Conservation (phyloP, 2,329 filamentous ascomycete species). For the Clonostachys rhizophaga region DNA sequence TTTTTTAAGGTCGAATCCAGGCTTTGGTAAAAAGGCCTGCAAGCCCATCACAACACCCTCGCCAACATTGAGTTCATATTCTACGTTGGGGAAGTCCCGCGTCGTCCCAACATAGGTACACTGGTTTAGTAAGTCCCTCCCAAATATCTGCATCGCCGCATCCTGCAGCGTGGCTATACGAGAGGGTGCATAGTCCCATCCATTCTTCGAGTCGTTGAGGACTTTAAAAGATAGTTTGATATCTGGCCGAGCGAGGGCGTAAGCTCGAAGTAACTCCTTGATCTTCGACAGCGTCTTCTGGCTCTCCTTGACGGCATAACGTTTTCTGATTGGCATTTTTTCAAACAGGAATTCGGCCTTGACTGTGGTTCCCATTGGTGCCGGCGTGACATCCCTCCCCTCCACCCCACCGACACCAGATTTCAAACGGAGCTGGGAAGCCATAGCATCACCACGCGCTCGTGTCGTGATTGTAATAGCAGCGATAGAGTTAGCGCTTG, state of each 20-base stretch:
- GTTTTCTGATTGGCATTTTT: slow-evolving; percentile 57
- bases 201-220: slow-evolving; percentile 42
- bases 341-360: slow-evolving; percentile 55
- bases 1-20: slow-evolving; percentile 34
- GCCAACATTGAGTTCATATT: no score
- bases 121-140: slow-evolving; percentile 47
- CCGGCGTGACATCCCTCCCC: slow-evolving; percentile 30
- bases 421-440: slow-evolving; percentile 38
- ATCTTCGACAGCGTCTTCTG: slow-evolving; percentile 52
- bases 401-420: slow-evolving; percentile 20
- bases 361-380: slow-evolving; percentile 66
- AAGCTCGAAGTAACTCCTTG: slow-evolving; percentile 55
- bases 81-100: background rate
- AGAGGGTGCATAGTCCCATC: slow-evolving; percentile 60
- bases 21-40: slow-evolving; percentile 53
- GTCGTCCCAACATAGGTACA: slow-evolving; percentile 30
- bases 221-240: slow-evolving; percentile 58
- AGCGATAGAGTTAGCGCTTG: slow-evolving; percentile 53
- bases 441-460: slow-evolving; percentile 55
- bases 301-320: slow-evolving; percentile 51
- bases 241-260: slow-evolving; percentile 61
- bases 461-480: slow-evolving; percentile 60
- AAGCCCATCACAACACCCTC: slow-evolving; percentile 27
- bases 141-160: slow-evolving; percentile 57
- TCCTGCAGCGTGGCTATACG: slow-evolving; percentile 44